Base-by-base conservation (phyloP, 2,329 filamentous ascomycete genomes). In the Colletotrichum lindemuthianum region DNA sequence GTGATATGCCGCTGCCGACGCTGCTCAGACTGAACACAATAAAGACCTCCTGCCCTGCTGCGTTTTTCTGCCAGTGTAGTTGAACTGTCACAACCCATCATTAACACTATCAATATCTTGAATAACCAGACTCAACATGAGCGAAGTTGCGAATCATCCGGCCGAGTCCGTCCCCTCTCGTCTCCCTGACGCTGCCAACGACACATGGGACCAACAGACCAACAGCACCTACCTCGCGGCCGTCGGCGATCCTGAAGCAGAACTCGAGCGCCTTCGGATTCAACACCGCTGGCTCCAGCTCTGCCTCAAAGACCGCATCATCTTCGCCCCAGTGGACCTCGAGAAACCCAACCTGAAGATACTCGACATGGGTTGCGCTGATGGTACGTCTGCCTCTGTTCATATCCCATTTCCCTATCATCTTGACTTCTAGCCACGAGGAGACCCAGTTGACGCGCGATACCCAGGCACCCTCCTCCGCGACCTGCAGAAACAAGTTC, bases 331-430 rank as follows among this genome's bases (percentile, higher is more conserved):
- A 5, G 45, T 68, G 11, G 54, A 68, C 33, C 50, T 67, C 12
- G 33, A 52, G 34, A 65, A 63, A 16, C 41, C 52, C 6, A 51
- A 54, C 1, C 32, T 67, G 6, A 65, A 56, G 48, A 40, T 68
- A 36, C 60, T 68, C 11, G 67, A 68, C 40, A 52, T 68, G 50
- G 67, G 67, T 11, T 68, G 67, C 47, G 67, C 67, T 9, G 67
- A 68, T 50, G 67, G 65, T 67, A 50, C 40, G 60, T 41, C 24
- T 24, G 24, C 24, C 1, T 24, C 24, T 4, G 24, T 4, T 24
- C 24, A 3, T 1, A 24, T 24, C 24, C 24, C 24, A 1, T 24
- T 24, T 24, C 24, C 24, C 24, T 4, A 24, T 4, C 24, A 24
- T 43, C 6, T 13, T 15, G 41, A 2, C 15, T 24, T 37, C 8